These are phyloP conservation scores for Phascolomyces articulosus DNA, from an alignment of 371 early-diverging fungal species.

Conservation along the genomic window DNA sequence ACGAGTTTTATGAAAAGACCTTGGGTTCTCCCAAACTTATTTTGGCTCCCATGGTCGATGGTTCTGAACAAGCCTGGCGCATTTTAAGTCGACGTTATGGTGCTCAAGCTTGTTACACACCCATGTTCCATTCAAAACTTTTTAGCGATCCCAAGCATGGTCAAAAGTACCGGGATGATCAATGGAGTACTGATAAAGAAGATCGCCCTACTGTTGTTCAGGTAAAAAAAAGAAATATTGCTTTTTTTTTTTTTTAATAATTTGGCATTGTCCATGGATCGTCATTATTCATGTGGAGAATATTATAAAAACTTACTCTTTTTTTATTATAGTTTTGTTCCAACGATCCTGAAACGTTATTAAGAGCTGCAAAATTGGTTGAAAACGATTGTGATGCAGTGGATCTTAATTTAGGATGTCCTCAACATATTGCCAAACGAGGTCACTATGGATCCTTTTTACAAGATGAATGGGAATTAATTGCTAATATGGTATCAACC, in stretches of 20 bases:
- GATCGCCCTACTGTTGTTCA: conserved; percentile 95
- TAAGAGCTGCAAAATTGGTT: conserved; percentile 86
- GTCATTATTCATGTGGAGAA: neutral
- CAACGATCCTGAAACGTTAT: conserved; percentile 89
- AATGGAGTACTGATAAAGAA: conserved; percentile 73
- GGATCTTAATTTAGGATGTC: conserved; percentile 99
- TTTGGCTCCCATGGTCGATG: conserved; percentile 97
- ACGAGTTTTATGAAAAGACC: conserved; percentile 75
- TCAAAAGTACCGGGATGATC: conserved; percentile 70
- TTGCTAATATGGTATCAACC: conserved; percentile 72
- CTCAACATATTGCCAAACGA: conserved; percentile 90
- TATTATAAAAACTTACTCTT: too few species aligned
- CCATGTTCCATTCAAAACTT: conserved; percentile 96
- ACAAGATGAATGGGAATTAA: conserved; percentile 96
- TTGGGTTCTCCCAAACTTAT: conserved; percentile 78
- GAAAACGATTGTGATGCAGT: conserved; percentile 93
- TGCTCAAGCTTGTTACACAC: conserved; percentile 96
- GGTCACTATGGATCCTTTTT: conserved; percentile 97
- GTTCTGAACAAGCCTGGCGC: conserved; percentile 93
- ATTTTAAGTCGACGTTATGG: conserved; percentile 89
- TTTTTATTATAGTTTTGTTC: conserved; percentile 97
- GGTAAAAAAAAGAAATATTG: conserved; percentile 39
- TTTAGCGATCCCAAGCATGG: conserved; percentile 70
- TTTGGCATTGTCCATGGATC: too few species aligned
- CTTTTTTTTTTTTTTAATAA: too few species aligned